These are phyloP conservation scores for Symbiodinium pilosum DNA, from an alignment of 73 alveolate species.

Conservation along the genomic window DNA sequence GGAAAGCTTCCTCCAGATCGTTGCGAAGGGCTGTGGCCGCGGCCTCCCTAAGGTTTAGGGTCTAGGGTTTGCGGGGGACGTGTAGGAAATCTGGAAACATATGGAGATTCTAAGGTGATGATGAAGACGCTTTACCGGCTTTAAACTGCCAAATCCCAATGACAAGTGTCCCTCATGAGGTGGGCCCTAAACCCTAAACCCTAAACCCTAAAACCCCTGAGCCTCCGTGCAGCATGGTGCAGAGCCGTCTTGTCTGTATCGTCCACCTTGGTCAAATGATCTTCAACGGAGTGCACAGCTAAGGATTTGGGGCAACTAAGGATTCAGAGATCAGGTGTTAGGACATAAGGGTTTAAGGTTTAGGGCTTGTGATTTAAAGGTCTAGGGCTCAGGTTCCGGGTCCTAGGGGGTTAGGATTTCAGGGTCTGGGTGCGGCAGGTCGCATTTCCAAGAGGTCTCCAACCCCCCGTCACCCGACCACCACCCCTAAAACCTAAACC, in stretches of 20 bases:
- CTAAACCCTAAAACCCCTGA: not conserved
- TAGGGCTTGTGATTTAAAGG: too few species aligned
- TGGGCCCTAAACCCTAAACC: not conserved
- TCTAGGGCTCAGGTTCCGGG: too few species aligned
- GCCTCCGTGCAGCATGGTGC: conserved; percentile 87
- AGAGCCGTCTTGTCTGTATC: conserved; percentile 88
- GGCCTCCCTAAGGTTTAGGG: too few species aligned
- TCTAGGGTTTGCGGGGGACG: too few species aligned
- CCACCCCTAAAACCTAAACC: not conserved
- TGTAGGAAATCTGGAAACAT: too few species aligned
- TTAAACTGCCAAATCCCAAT: not conserved
- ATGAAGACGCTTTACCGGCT: not conserved
- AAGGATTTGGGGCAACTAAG: not conserved
- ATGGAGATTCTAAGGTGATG: too few species aligned
- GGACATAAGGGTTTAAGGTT: not conserved
- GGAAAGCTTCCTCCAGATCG: too few species aligned
- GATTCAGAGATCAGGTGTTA: too few species aligned
- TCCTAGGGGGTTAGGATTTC: not conserved
- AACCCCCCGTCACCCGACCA: too few species aligned
- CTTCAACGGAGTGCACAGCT: not conserved
- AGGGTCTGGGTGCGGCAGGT: not conserved
- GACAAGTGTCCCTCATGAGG: too few species aligned
- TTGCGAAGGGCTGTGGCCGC: too few species aligned
- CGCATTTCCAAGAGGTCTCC: not conserved
- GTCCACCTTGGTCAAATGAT: conserved; percentile 58